A percentile compares a stretch with the other conserved stretches of the same genome.
Conservation (phyloP, 2,329 filamentous ascomycete species). For the Dactylellina leptospora region DNA sequence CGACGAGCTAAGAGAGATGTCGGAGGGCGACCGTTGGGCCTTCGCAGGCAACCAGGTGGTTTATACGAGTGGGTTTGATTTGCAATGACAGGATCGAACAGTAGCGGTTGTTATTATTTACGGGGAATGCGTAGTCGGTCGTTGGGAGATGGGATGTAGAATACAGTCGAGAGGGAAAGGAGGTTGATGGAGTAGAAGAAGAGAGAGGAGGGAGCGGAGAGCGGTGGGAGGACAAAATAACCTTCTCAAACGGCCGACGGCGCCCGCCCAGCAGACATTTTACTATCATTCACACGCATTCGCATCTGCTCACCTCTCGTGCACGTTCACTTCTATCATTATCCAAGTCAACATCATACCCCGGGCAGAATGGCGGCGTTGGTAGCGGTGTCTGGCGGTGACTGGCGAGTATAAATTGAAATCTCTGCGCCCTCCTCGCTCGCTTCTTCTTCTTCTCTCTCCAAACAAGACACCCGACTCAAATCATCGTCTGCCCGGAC, state of each 20-base stretch:
- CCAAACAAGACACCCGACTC: constrained; percentile 74
- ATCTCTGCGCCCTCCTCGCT: constrained; percentile 55
- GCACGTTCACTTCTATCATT: too few relatives aligned
- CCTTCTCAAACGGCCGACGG: constrained; percentile 25
- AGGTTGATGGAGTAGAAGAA: constrained; percentile 12
- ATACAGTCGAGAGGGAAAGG: constrained; percentile 36
- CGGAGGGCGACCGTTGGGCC: constrained; percentile 8
- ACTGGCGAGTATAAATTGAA: constrained; percentile 36
- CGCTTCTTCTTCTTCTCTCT: constrained; percentile 59
- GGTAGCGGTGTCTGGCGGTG: background rate
- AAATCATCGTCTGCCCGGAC: constrained; percentile 67
- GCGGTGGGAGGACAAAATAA: constrained; percentile 25
- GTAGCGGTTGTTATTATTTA: too few relatives aligned
- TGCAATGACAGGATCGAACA: too few relatives aligned
- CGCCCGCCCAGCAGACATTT: too few relatives aligned
- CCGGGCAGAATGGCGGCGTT: too few relatives aligned
- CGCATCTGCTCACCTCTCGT: too few relatives aligned
- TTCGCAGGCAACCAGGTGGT: background rate
- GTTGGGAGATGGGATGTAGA: constrained; percentile 21
- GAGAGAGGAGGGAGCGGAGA: constrained; percentile 1
- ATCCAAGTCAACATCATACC: too few relatives aligned
- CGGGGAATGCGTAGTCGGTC: too few relatives aligned
- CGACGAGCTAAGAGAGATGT: constrained; percentile 3
- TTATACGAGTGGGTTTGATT: too few relatives aligned
- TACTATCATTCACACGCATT: too few relatives aligned